These are phyloP conservation scores for Sugiyamaella novakii DNA, from an alignment of 1,139 yeast genomes.

Conservation along the genomic window DNA sequence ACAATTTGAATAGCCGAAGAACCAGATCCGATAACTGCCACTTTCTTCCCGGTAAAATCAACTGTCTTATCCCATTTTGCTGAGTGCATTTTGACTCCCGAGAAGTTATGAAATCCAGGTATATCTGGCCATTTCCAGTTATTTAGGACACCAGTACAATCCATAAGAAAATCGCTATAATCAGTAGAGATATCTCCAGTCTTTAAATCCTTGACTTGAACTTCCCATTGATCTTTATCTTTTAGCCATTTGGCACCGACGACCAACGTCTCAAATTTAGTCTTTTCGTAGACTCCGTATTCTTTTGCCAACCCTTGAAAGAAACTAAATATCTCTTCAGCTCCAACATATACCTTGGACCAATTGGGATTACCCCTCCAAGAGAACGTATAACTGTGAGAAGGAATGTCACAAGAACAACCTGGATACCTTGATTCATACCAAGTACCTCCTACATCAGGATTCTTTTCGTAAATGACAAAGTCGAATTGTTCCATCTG, in stretches of 20 bases:
- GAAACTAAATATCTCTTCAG: conserved; percentile 29
- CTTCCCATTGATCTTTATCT: conserved; percentile 30
- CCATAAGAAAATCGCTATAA: conserved; percentile 28
- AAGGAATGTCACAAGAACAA: conserved; percentile 37
- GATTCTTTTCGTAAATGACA: conserved; percentile 31
- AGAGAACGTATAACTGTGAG: conserved; percentile 36
- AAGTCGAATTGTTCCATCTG: conserved; percentile 16
- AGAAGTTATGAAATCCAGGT: conserved; percentile 34
- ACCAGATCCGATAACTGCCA: conserved; percentile 39
- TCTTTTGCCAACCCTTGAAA: conserved; percentile 11
- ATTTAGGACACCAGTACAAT: conserved; percentile 33
- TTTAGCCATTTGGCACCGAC: conserved; percentile 30
- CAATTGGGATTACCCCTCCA: conserved; percentile 37
- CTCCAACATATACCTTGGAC: conserved; percentile 32
- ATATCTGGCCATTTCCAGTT: conserved; percentile 32
- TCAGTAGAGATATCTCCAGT: conserved; percentile 25
- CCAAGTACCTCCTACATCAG: conserved; percentile 38
- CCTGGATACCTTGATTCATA: conserved; percentile 35
- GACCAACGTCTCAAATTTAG: conserved; percentile 30
- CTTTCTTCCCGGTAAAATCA: conserved; percentile 30
- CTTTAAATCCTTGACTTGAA: conserved; percentile 24
- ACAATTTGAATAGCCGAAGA: conserved; percentile 37
- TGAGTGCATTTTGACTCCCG: conserved; percentile 35
- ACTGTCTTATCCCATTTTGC: conserved; percentile 35
- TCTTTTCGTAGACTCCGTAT: conserved; percentile 31